Evolutionary conservation across 495 filamentous ascomycete genomes (phyloP).

Genomic region (Penicillium coprophilum): DNA sequence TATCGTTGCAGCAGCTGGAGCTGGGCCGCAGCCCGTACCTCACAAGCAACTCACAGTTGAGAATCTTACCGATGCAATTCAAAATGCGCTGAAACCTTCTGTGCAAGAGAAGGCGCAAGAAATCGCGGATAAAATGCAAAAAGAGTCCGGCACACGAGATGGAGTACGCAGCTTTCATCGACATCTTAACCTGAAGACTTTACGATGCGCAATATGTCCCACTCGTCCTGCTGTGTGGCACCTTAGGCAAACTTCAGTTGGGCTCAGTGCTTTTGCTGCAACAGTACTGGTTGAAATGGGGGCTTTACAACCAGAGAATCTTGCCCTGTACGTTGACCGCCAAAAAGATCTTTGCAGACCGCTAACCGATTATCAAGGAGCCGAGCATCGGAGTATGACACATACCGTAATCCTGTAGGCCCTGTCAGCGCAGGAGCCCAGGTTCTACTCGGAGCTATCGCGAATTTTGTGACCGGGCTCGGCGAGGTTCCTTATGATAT

Average conservation of each 20-base stretch:
- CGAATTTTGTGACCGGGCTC: conserved; percentile 74
- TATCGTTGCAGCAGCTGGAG: conserved; percentile 70
- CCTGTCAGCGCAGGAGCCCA: conserved; percentile 70
- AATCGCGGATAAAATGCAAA: conserved; percentile 58
- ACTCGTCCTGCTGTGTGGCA: conserved; percentile 69
- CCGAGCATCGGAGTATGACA: conserved; percentile 66
- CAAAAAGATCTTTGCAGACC: conserved; percentile 20
- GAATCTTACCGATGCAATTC: conserved; percentile 62
- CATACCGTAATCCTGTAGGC: conserved; percentile 68
- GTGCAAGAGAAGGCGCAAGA: conserved; percentile 55
- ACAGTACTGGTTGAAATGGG: conserved; percentile 62
- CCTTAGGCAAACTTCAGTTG: conserved; percentile 59
- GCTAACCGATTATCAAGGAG: conserved; percentile 44
- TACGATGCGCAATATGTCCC: conserved; percentile 66
- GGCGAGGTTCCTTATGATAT: conserved; percentile 79
- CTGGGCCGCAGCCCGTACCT: conserved; percentile 70
- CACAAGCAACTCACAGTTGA: conserved; percentile 64
- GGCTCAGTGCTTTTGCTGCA: conserved; percentile 68
- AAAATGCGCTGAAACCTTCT: conserved; percentile 55
- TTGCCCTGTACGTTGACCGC: conserved; percentile 57
- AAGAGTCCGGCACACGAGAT: conserved; percentile 62
- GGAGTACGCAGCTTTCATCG: conserved; percentile 70
- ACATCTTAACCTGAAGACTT: conserved; percentile 56
- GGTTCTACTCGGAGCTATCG: conserved; percentile 71
- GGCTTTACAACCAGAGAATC: conserved; percentile 57